Evolutionary conservation across 208 protist genomes (phyloP), one percentile per base, ranked within the genome.

Genomic region (Leishmania martiniquensis): DNA sequence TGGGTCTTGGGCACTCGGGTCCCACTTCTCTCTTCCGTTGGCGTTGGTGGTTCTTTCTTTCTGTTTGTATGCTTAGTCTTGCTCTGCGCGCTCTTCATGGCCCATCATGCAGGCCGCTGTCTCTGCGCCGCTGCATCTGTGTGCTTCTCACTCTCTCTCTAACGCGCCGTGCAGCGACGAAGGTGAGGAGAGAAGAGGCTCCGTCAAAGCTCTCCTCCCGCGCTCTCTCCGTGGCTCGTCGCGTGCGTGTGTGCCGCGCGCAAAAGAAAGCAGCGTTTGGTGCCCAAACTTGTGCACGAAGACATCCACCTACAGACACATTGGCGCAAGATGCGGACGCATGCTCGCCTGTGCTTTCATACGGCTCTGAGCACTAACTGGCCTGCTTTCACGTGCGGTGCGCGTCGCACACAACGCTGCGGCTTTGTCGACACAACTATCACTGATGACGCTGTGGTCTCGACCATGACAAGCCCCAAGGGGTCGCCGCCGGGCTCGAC

Each of bases 391-490:
- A 12, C 13, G 29, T 9, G 29, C n/a, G 51, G 32, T 32, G 52
- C 44, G 29, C 29, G 29, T 37, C 17, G 52, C 32, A n/a, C 17
- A 34, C 22, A 76, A 57, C 76, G 47, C n/a, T 68, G 75, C 63
- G 29, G 55, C 45, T 83, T 76, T 68, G 68, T 85, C 2, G 83
- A 84, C 59, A 68, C 81, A 20, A 72, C 76, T 0, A 59, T 78
- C 54, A 59, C 62, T 4, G 84, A 85, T 34, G 74, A 75, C 15
- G 44, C 74, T 44, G 68, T 71, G 17, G 37, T 62, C 57, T 77
- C 72, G 7, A 67, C 70, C 34, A 77, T 75, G 68, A 44, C 71
- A 34, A 72, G 62, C 22, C 67, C 75, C 37, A 68, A 12, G 49
- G 25, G 45, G 70, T 62, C 51, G 10, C 67, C 71, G 25, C 55